Evolutionary conservation across 2,329 filamentous ascomycete species (phyloP).

Genomic region (Colletotrichum navitas): DNA sequence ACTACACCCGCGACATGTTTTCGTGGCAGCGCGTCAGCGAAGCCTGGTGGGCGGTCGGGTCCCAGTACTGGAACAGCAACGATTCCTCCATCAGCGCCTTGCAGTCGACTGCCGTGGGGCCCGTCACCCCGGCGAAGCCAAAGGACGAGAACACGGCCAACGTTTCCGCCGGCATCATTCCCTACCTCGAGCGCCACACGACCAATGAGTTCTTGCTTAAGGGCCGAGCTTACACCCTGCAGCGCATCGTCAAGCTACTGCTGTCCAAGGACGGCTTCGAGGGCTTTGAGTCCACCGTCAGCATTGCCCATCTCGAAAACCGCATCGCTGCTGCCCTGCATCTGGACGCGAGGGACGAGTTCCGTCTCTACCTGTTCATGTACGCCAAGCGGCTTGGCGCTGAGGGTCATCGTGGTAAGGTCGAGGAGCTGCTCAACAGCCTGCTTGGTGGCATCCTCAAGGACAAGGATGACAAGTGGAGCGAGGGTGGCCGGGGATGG

Average conservation of each 20-base stretch:
- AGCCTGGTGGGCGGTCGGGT: slow-evolving; percentile 97
- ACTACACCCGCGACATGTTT: slow-evolving; percentile 87
- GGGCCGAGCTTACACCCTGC: slow-evolving; percentile 90
- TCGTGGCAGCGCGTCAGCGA: slow-evolving; percentile 97
- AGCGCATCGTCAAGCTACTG: slow-evolving; percentile 90
- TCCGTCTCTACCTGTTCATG: slow-evolving; percentile 95
- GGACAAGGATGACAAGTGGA: slow-evolving; percentile 65
- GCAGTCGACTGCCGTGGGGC: slow-evolving; percentile 76
- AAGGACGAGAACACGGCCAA: slow-evolving; percentile 65
- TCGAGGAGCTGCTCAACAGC: slow-evolving; percentile 89
- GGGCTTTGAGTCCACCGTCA: slow-evolving; percentile 89
- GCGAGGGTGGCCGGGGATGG: slow-evolving; percentile 69
- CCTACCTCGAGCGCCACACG: slow-evolving; percentile 92
- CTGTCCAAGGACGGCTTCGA: slow-evolving; percentile 92
- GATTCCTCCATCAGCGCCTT: slow-evolving; percentile 89
- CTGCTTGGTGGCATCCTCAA: slow-evolving; percentile 79
- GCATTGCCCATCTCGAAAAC: slow-evolving; percentile 95
- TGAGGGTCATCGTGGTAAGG: slow-evolving; percentile 87
- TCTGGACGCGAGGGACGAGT: slow-evolving; percentile 89
- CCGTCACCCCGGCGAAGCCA: slow-evolving; percentile 61
- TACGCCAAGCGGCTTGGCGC: slow-evolving; percentile 96
- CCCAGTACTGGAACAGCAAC: slow-evolving; percentile 98
- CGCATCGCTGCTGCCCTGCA: slow-evolving; percentile 89
- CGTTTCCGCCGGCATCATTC: slow-evolving; percentile 91
- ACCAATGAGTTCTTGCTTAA: slow-evolving; percentile 93